Base-by-base conservation (phyloP, 208 protist species). In the Leishmania arabica region DNA sequence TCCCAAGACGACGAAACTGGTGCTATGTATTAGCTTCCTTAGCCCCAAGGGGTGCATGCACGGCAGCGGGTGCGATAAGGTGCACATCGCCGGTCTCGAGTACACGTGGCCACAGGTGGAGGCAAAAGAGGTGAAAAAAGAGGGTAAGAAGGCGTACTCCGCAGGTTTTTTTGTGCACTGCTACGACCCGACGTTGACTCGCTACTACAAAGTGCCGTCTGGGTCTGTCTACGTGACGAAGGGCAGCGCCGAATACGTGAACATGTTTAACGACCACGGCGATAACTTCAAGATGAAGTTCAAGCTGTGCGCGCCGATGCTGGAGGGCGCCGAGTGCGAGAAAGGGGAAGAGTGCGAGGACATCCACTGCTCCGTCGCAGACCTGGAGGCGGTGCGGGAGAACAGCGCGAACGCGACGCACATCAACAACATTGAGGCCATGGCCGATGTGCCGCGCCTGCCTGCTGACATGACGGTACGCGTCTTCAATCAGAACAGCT, bases 231-330 rank as follows among this genome's bases (percentile, higher is more conserved):
- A 86, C 62, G 84, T 89, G 56, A 95, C 92, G 34, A 78, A 80
- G 47, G 92, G 93, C 7, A 95, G 92, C 73, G 66, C 71, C 31
- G 83, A 93, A 37, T 97, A 95, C 84, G 83, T 97, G 27, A 79
- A 34, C 74, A 94, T 95, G 89, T 93, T 91, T 84, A 97, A 97
- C 78, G 91, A 95, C 56, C 89, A 95, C 87, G 92, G 93, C 15
- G 86, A 94, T 82, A 95, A 95, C 77, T 97, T 94, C 83, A 95
- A 95, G 82, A 81, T 79, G 56, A 95, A 95, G 86, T 95, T 95
- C 82, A 88, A 89, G 79, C 69, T 97, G 4, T 94, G 88, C 83
- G 75, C 84, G n/a, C 66, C 53, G 27, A 75, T 68, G 40, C 64
- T 83, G 45, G 53, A 80, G 68, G 47, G 79, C 47, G 75, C 54